phyloP scores from a whole-genome alignment of 2,329 filamentous ascomycete species.

The Coniosporium tulheliwenetii region DNA sequence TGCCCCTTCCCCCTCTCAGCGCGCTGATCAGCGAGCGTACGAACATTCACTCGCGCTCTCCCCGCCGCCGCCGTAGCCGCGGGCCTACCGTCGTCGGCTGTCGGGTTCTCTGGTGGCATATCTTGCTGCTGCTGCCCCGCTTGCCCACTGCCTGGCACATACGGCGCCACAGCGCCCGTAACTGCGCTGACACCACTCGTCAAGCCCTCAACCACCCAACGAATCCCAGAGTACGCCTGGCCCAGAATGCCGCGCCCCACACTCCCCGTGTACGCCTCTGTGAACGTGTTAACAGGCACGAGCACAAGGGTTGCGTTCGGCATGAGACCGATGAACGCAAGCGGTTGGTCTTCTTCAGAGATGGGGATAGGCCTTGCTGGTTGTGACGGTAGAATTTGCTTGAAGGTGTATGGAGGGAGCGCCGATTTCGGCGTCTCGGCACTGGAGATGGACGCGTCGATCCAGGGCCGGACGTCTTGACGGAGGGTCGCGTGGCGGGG shows the following conservation, averaged over 20 bases:
- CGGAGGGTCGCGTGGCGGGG: conserved; percentile 45
- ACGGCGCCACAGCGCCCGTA: conserved; percentile 2
- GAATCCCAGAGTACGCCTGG: conserved; percentile 19
- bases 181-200: conserved; percentile 15
- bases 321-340: conserved; percentile 55
- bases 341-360: conserved; percentile 53
- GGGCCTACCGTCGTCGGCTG: conserved; percentile 3
- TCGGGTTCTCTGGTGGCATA: neutral
- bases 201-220: conserved; percentile 16
- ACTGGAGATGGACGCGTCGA: conserved; percentile 44
- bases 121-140: neutral
- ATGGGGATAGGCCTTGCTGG: conserved; percentile 62
- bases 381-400: conserved; percentile 63
- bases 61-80: conserved; percentile 5
- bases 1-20: conserved; percentile 29
- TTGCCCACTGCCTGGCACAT: neutral
- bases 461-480: conserved; percentile 57
- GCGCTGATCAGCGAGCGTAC: conserved; percentile 30
- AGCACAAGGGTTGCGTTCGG: conserved; percentile 75
- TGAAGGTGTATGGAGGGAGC: conserved; percentile 58
- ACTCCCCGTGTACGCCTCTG: conserved; percentile 37
- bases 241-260: conserved; percentile 14
- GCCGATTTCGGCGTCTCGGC: conserved; percentile 12
- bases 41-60: conserved; percentile 20
- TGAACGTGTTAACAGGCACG: conserved; percentile 49